These are phyloP conservation scores for Corchorus olitorius DNA, from an alignment of 345 rosid species.

Conservation along the genomic window DNA sequence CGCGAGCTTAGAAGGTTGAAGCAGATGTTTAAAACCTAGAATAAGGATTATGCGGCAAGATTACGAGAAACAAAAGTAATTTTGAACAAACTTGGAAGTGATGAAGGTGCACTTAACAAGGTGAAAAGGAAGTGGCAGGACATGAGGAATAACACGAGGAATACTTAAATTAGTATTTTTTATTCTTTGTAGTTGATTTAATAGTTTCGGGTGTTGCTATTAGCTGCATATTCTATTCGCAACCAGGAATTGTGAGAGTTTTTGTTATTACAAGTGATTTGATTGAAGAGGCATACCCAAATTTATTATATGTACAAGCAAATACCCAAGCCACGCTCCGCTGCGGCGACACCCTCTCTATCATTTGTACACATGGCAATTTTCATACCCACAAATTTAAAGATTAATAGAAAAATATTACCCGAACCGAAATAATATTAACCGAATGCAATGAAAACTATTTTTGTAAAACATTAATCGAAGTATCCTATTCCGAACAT, in stretches of 20 bases:
- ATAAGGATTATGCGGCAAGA: slow-evolving; percentile 84
- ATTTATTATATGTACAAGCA: not conserved
- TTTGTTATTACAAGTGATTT: slow-evolving; percentile 13
- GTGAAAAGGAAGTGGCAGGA: slow-evolving; percentile 97
- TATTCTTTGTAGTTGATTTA: slow-evolving; percentile 16
- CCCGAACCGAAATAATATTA: too few species aligned
- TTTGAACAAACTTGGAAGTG: slow-evolving; percentile 80
- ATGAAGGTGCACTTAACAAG: slow-evolving; percentile 69
- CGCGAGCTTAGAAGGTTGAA: slow-evolving; percentile 83
- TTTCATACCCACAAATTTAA: too few species aligned
- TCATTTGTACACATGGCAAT: too few species aligned
- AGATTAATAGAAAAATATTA: too few species aligned
- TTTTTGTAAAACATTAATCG: too few species aligned
- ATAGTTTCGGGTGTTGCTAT: not conserved
- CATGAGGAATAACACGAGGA: slow-evolving; percentile 86
- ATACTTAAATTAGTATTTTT: slow-evolving; percentile 25
- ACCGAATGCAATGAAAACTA: too few species aligned
- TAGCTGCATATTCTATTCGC: slow-evolving; percentile 3
- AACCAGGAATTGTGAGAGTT: slow-evolving; percentile 15
- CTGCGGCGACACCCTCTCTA: too few species aligned
- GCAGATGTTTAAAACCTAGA: slow-evolving; percentile 97
- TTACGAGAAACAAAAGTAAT: slow-evolving; percentile 85
- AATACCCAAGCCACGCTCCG: too few species aligned
- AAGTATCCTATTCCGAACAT: too few species aligned
- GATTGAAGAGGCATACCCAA: slow-evolving; percentile 4